These are phyloP conservation scores for Fusarium dlaminii DNA, from an alignment of 2,329 filamentous ascomycete species.

Conservation along the genomic window DNA sequence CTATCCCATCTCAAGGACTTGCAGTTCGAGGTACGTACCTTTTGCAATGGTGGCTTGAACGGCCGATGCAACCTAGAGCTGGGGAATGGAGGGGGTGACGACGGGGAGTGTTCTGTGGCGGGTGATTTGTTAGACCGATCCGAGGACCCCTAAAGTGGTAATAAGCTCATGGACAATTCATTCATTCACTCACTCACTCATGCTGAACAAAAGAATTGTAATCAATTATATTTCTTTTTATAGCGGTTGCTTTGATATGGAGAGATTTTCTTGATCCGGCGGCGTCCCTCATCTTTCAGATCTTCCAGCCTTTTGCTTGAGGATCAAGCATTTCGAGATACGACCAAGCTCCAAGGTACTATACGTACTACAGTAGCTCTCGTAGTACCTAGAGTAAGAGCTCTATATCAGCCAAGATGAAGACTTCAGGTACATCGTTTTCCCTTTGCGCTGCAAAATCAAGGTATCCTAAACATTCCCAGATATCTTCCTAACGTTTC, in stretches of 20 bases:
- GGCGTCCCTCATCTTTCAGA: background rate
- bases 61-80: background rate
- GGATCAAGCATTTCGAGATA: background rate
- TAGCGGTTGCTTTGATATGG: background rate
- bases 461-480: background rate
- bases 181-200: background rate
- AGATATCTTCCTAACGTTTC: constrained; percentile 41
- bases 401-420: constrained; percentile 33
- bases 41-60: constrained; percentile 25
- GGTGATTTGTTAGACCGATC: constrained; percentile 48
- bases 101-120: constrained; percentile 7
- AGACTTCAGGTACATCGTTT: constrained; percentile 21
- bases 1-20: constrained; percentile 9
- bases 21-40: constrained; percentile 12
- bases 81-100: constrained; percentile 2
- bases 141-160: constrained; percentile 31
- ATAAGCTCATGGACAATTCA: background rate
- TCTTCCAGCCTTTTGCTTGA: background rate
- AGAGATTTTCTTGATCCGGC: background rate
- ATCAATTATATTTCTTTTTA: background rate
- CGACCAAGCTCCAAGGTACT: background rate
- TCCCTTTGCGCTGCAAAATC: background rate
- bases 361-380: constrained; percentile 4
- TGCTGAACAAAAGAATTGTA: background rate
- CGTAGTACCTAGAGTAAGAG: background rate